Base-by-base conservation (phyloP, 345 rosid species). In the Populus pruinosa region DNA sequence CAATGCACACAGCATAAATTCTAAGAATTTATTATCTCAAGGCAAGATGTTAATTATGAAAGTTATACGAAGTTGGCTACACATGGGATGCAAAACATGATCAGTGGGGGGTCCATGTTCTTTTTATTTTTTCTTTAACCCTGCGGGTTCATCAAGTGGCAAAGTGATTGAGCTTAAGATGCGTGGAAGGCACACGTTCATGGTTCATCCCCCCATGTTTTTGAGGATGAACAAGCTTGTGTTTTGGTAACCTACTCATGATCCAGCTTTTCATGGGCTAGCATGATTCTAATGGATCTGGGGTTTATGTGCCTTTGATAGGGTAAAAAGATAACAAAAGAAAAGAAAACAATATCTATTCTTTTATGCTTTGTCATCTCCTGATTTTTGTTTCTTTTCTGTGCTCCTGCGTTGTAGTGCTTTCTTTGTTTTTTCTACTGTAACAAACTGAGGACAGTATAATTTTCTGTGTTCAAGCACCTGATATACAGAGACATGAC, bases 401-500 rank as follows among this genome's bases (percentile, higher is more conserved):
- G 8, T 38, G 33, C 25, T 14, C 29, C 27, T 61, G 8, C 41
- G 17, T 77, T 44, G 67, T 27, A 2, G 0, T 76, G 6, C 18
- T 25, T 25, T 36, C 18, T 59, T 61, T 33, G n/a, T 41, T 39
- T 55, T 77, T 67, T 62, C 71, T 33, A 31, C 49, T n/a, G 4
- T 53, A 67, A 75, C 61, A 61, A 50, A 36, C 83, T 82, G 67
- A 77, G 56, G 53, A 16, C 41, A 38, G 70, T 10, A 56, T 33
- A 69, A 36, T 73, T 35, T 36, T 77, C 73, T 56, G 56, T 74
- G 73, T 77, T 83, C 67, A 71, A 43, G 84, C 67, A 49, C 47
- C 69, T 78, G 69, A 79, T 63, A 61, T 82, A 81, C 74, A 86
- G 89, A 76, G 67, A 72, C 66, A 72, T 75, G 79, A 75, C 70